Evolutionary conservation across 495 filamentous ascomycete species (phyloP), one percentile per base, ranked within the genome.

Genomic region (Geopyxis carbonaria): DNA sequence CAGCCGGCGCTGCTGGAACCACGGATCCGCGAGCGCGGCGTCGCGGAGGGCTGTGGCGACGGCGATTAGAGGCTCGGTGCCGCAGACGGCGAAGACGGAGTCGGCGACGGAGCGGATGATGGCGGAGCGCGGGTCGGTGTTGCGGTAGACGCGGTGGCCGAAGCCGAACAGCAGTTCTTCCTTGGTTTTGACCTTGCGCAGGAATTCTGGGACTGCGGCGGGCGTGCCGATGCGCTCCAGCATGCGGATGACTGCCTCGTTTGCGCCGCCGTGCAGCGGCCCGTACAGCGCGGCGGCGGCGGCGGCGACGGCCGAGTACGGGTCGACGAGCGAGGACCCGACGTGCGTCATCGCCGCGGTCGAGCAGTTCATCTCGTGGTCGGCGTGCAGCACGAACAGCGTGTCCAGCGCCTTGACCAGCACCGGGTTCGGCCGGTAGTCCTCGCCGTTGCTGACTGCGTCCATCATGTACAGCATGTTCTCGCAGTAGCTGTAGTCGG

Each of bases 71-170:
- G 62, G 61, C 33, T 69, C 63, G 8, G 48, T 47, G 2, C 40
- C 55, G 43, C 33, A 56, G 1, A 56, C 55, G 7, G 57, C 46
- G 10, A 63, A 50, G 5, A 63, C 55, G 38, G 61, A 62, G 11
- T 62, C 46, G 0, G 73, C 43, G 4, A 72, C 62, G 13, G 55
- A 51, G 31, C 59, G 57, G 38, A 73, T 71, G 10, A 61, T 59
- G 8, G 47, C 53, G 20, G 63, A 57, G 4, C 71, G 60, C 6
- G 68, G 70, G 39, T 75, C 71, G 2, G 62, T 56, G 1, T 61
- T 64, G 38, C 66, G 65, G 44, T 72, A 74, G 0, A 68, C 59
- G 7, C 70, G 65, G 52, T 75, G 70, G 4, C 72, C 72, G 42
- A 70, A 72, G n/a, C 70, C 72, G 39, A 69, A 71, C 2, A 75